These are phyloP conservation scores for Aspergillus eucalypticola DNA, from an alignment of 2,329 filamentous ascomycete species.

Conservation along the genomic window DNA sequence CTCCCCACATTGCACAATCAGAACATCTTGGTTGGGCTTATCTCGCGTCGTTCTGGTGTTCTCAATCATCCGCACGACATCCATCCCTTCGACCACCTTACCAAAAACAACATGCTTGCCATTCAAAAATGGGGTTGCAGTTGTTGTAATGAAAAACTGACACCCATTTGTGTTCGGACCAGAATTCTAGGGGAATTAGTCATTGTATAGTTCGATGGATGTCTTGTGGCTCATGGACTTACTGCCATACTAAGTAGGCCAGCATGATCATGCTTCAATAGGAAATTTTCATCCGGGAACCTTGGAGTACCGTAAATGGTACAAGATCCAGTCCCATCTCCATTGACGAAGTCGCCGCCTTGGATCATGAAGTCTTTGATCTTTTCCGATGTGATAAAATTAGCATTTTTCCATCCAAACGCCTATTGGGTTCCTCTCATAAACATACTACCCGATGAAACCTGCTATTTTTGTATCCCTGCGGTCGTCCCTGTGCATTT, in stretches of 20 bases:
- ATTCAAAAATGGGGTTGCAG: slow-evolving; percentile 82
- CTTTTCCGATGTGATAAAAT: slow-evolving; percentile 45
- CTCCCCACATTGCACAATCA: slow-evolving; percentile 85
- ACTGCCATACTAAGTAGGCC: slow-evolving; percentile 93
- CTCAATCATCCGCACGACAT: slow-evolving; percentile 90
- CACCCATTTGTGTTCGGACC: slow-evolving; percentile 91
- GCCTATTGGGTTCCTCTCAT: neutral
- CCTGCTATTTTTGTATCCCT: slow-evolving; percentile 92
- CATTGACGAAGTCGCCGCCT: slow-evolving; percentile 91
- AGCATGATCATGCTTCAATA: slow-evolving; percentile 71
- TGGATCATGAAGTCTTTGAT: slow-evolving; percentile 98
- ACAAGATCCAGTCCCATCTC: slow-evolving; percentile 84
- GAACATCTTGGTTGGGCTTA: slow-evolving; percentile 79
- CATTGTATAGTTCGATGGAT: neutral
- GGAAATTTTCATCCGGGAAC: slow-evolving; percentile 91
- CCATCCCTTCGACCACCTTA: slow-evolving; percentile 83
- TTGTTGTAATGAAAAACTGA: slow-evolving; percentile 97
- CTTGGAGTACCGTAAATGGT: slow-evolving; percentile 83
- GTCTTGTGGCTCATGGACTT: slow-evolving; percentile 41
- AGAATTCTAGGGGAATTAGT: slow-evolving; percentile 64
- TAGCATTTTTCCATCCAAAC: neutral
- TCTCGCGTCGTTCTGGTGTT: slow-evolving; percentile 83
- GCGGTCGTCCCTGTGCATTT: slow-evolving; percentile 71
- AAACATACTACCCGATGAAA: slow-evolving; percentile 85
- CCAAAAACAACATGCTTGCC: slow-evolving; percentile 96